Percentiles rank a stretch among this genome's conserved stretches.
These are phyloP conservation scores for Linderina pennispora DNA, from an alignment of 192 early-diverging fungal species.

Conservation along the genomic window DNA sequence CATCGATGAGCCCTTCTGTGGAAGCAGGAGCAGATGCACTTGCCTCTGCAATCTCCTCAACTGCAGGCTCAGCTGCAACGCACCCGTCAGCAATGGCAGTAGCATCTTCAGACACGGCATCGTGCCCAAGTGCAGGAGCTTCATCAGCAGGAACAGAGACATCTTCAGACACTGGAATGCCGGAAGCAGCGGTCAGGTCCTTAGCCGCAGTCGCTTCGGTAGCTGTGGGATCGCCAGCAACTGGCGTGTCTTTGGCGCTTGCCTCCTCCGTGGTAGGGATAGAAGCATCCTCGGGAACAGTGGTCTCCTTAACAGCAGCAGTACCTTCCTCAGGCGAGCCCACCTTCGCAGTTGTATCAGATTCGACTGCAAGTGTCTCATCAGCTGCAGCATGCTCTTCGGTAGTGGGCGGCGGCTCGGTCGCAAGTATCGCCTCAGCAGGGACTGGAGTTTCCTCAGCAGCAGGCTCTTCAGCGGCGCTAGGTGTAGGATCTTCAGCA, in stretches of 20 bases:
- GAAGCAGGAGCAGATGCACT: not conserved
- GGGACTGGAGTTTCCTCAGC: too few species aligned
- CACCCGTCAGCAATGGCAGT: not conserved
- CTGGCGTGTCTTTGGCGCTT: not conserved
- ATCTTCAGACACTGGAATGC: too few species aligned
- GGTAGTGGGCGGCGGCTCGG: too few species aligned
- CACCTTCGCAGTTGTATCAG: not conserved
- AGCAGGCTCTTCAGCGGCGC: not conserved
- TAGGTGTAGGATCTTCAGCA: too few species aligned
- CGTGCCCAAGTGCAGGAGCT: not conserved
- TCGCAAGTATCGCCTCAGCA: too few species aligned
- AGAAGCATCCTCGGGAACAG: not conserved
- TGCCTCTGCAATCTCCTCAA: not conserved
- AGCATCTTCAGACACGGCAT: not conserved
- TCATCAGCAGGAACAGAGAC: not conserved
- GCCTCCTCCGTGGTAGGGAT: not conserved
- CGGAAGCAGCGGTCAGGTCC: too few species aligned
- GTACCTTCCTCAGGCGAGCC: not conserved
- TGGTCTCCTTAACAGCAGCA: not conserved
- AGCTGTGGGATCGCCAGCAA: not conserved
- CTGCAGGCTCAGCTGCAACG: not conserved
- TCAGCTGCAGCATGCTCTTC: not conserved
- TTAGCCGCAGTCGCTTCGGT: too few species aligned
- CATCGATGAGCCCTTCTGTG: not conserved
- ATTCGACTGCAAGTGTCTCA: too few species aligned